Evolutionary conservation across 75 land plant genomes (phyloP).

Genomic region (Selaginella tamariscina): DNA sequence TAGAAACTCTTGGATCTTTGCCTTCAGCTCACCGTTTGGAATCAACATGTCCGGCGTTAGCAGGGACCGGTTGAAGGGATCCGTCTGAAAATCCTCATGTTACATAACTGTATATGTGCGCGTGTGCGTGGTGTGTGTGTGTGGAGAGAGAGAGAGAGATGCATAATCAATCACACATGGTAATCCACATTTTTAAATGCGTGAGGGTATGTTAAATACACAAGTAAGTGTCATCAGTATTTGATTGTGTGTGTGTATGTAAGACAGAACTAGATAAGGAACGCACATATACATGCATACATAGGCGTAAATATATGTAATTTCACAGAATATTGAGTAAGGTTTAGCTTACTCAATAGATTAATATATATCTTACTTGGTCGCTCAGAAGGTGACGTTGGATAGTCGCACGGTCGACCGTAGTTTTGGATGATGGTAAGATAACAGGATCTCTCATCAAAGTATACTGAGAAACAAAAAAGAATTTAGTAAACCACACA

Average conservation of each 20-base stretch:
- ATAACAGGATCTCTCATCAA: constrained; percentile 98
- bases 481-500: not conserved
- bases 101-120: too few species aligned
- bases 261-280: too few species aligned
- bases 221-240: too few species aligned
- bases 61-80: constrained; percentile 94
- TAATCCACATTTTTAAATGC: too few species aligned
- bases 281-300: too few species aligned
- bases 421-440: constrained; percentile 77
- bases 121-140: too few species aligned
- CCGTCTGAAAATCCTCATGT: too few species aligned
- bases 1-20: constrained; percentile 54
- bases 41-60: constrained; percentile 87
- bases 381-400: constrained; percentile 96
- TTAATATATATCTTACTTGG: constrained; percentile 24
- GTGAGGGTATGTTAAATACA: too few species aligned
- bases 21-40: constrained; percentile 64
- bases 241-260: too few species aligned
- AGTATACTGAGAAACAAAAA: constrained; percentile 59
- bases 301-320: not conserved
- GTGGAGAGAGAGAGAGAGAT: not conserved
- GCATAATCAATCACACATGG: too few species aligned
- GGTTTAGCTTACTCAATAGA: not conserved
- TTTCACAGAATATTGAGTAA: not conserved
- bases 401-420: constrained; percentile 71